A percentile compares a stretch with the other conserved stretches of the same genome.
These are phyloP conservation scores for Tuber aestivum DNA, from an alignment of 495 filamentous ascomycete genomes.

Conservation along the genomic window DNA sequence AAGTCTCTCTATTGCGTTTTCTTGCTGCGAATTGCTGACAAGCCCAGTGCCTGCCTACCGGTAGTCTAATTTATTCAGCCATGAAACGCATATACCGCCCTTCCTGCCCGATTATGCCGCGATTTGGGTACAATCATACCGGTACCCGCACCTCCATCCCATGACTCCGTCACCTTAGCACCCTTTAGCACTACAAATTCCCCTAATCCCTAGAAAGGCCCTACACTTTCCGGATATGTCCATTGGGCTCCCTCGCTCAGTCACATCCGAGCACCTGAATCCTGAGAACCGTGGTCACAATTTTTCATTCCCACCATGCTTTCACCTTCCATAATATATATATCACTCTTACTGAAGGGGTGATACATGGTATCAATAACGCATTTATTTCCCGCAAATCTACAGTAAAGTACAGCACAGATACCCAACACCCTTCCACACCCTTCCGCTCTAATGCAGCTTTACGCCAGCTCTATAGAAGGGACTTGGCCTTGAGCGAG, in stretches of 20 bases:
- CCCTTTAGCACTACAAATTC: not conserved
- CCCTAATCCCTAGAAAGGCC: not conserved
- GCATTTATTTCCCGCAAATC: not conserved
- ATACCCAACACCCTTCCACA: not conserved
- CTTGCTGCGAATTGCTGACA: not conserved
- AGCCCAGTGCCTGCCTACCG: not conserved
- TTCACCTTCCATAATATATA: not conserved
- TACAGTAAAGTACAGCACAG: not conserved
- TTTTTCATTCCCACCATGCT: not conserved
- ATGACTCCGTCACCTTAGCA: not conserved
- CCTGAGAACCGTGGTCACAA: not conserved
- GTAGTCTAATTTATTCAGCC: not conserved
- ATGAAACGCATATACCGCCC: not conserved
- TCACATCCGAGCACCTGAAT: not conserved
- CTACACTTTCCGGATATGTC: not conserved
- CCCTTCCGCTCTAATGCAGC: not conserved
- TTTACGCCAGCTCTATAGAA: not conserved
- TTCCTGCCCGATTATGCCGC: not conserved
- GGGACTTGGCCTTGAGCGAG: conserved; percentile 15
- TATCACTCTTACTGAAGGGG: not conserved
- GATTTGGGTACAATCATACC: not conserved
- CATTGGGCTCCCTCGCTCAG: not conserved
- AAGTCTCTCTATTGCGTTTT: not conserved
- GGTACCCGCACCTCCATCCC: not conserved
- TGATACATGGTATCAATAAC: not conserved